Evolutionary conservation across 345 rosid species (phyloP).

Genomic region (Streptanthus diversifolius): DNA sequence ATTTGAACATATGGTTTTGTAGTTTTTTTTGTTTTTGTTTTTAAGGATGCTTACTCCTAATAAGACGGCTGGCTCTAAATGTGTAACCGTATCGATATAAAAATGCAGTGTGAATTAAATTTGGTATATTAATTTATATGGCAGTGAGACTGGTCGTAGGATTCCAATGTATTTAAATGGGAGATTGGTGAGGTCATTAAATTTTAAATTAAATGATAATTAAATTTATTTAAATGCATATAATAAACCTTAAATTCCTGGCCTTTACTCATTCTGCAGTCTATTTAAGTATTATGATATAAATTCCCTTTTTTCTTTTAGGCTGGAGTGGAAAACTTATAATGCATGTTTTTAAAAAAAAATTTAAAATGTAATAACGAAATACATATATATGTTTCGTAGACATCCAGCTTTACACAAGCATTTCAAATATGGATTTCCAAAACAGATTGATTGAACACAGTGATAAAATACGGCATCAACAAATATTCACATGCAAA

Average conservation of each 20-base stretch:
- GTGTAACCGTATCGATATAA: constrained; percentile 21
- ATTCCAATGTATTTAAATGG: constrained; percentile 28
- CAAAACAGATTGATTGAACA: background rate
- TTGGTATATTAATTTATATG: constrained; percentile 21
- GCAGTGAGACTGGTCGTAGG: constrained; percentile 33
- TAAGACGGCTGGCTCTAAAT: constrained; percentile 25
- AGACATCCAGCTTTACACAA: background rate
- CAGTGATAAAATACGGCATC: no score
- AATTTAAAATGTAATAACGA: background rate
- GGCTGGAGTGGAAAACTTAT: background rate
- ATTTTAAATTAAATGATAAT: constrained; percentile 15
- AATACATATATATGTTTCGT: background rate
- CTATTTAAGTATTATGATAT: background rate
- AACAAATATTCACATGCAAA: background rate
- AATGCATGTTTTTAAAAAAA: background rate
- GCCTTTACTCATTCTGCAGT: constrained; percentile 16
- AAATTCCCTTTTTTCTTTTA: background rate
- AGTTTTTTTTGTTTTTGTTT: background rate
- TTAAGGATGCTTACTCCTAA: constrained; percentile 12
- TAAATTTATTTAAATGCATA: background rate
- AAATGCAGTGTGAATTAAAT: constrained; percentile 10
- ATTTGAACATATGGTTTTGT: background rate
- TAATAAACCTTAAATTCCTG: constrained; percentile 30
- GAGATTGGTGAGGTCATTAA: constrained; percentile 29
- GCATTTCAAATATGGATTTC: background rate